phyloP scores from a whole-genome alignment of 1,139 yeast genomes.

The Meyerozyma athensensis region DNA sequence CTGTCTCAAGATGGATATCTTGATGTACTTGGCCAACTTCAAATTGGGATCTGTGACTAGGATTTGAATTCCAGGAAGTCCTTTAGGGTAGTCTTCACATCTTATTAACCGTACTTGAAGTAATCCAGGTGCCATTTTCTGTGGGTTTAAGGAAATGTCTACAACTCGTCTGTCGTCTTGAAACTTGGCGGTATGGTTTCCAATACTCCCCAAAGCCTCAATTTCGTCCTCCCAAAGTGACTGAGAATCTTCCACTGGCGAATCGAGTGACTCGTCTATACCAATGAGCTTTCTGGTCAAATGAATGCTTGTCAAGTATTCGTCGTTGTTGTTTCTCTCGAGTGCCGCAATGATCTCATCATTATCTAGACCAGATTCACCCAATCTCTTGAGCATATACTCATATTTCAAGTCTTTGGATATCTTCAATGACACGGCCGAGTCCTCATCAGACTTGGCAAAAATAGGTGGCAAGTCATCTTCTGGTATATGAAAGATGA shows the following conservation, averaged over 20 bases:
- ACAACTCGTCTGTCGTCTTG: constrained; percentile 21
- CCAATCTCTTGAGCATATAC: constrained; percentile 46
- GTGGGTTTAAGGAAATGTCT: constrained; percentile 28
- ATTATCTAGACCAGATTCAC: constrained; percentile 65
- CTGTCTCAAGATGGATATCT: constrained; percentile 55
- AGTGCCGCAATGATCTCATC: constrained; percentile 55
- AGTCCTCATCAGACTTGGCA: constrained; percentile 42
- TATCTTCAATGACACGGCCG: constrained; percentile 44
- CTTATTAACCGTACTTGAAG: constrained; percentile 50
- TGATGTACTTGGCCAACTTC: constrained; percentile 69
- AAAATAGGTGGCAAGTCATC: constrained; percentile 76
- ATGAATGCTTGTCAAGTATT: constrained; percentile 47
- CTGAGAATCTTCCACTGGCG: constrained; percentile 16
- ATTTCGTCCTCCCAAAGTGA: constrained; percentile 73
- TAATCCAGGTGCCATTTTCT: constrained; percentile 24
- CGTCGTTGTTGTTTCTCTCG: constrained; percentile 37
- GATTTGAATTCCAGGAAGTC: constrained; percentile 59
- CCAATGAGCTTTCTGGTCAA: constrained; percentile 38
- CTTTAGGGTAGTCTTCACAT: constrained; percentile 51
- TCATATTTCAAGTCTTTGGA: constrained; percentile 40
- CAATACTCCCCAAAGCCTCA: constrained; percentile 61
- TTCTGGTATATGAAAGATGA: constrained; percentile 84
- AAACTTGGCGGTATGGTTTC: constrained; percentile 21
- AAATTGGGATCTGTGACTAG: constrained; percentile 42
- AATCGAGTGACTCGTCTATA: constrained; percentile 10